Conservation (phyloP, 805 yeast species). For the Kuraishia ogatae region DNA sequence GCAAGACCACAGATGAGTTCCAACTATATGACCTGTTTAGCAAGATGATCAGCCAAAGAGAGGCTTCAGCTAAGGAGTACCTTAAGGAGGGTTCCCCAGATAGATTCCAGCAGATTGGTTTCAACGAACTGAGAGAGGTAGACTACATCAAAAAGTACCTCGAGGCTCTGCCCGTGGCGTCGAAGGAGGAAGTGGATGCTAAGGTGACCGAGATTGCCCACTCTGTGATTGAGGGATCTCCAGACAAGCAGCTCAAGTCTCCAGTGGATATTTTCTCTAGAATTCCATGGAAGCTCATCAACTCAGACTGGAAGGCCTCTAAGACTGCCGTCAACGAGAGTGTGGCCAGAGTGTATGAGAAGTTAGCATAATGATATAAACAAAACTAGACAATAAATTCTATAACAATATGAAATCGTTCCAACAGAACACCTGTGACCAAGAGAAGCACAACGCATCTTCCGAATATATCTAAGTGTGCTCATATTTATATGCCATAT, state of each 20-base stretch:
- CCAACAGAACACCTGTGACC: background rate
- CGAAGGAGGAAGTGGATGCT: conserved; percentile 22
- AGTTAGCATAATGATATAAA: conserved; percentile 6
- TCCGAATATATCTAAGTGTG: background rate
- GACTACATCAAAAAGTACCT: conserved; percentile 25
- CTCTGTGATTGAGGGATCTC: conserved; percentile 13
- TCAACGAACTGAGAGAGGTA: conserved; percentile 29
- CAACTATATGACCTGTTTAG: conserved; percentile 21
- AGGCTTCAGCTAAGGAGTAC: conserved; percentile 27
- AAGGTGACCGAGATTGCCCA: conserved; percentile 21
- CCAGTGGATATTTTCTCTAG: conserved; percentile 18
- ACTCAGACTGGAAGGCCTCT: conserved; percentile 28
- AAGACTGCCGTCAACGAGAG: conserved; percentile 18
- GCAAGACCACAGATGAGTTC: conserved; percentile 20
- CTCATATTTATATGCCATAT: no score
- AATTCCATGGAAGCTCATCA: conserved; percentile 25
- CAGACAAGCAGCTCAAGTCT: conserved; percentile 13
- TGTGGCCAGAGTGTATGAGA: conserved; percentile 17
- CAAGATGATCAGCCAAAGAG: conserved; percentile 32
- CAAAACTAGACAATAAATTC: background rate
- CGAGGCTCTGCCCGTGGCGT: conserved; percentile 25
- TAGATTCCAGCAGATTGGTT: conserved; percentile 27
- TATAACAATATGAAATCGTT: background rate
- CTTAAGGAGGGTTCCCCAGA: conserved; percentile 30
- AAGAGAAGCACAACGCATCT: background rate